These are phyloP conservation scores for Trypanosoma vivax DNA, from an alignment of 208 protist genomes.

Conservation along the genomic window DNA sequence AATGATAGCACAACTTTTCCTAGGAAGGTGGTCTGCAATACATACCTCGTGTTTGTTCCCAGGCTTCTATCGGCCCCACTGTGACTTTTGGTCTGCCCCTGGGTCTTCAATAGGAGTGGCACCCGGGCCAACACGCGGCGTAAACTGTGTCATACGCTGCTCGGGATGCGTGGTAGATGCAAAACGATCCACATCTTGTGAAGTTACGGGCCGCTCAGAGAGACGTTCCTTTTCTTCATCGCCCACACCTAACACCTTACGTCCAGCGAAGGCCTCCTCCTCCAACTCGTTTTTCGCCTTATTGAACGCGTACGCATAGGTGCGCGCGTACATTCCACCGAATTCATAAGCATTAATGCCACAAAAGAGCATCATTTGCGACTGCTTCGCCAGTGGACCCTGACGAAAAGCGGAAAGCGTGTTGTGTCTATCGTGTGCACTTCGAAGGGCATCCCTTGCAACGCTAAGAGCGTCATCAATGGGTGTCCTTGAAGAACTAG, in stretches of 20 bases:
- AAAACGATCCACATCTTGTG: constrained; percentile 55
- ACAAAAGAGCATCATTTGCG: constrained; percentile 66
- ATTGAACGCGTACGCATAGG: constrained; percentile 71
- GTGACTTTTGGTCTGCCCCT: constrained; percentile 46
- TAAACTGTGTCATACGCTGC: constrained; percentile 72
- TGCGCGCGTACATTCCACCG: constrained; percentile 82
- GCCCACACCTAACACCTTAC: constrained; percentile 22
- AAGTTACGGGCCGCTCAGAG: constrained; percentile 32
- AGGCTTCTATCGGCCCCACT: constrained; percentile 57
- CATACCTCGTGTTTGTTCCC: too few species aligned
- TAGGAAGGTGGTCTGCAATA: too few species aligned
- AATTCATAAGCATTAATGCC: constrained; percentile 54
- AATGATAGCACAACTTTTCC: too few species aligned
- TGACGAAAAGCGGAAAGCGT: constrained; percentile 59
- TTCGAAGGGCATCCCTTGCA: constrained; percentile 42
- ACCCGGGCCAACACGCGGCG: constrained; percentile 26
- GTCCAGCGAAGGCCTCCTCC: constrained; percentile 29
- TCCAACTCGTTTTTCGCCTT: constrained; percentile 68
- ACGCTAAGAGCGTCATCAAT: constrained; percentile 51
- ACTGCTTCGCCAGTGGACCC: constrained; percentile 51
- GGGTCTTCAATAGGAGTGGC: constrained; percentile 57
- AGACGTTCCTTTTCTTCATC: constrained; percentile 40
- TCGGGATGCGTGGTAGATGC: constrained; percentile 81
- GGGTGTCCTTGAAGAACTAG: constrained; percentile 27
- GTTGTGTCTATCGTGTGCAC: constrained; percentile 62